Base-by-base conservation (phyloP, 2,329 filamentous ascomycete species). In the Plenodomus biglobosus region DNA sequence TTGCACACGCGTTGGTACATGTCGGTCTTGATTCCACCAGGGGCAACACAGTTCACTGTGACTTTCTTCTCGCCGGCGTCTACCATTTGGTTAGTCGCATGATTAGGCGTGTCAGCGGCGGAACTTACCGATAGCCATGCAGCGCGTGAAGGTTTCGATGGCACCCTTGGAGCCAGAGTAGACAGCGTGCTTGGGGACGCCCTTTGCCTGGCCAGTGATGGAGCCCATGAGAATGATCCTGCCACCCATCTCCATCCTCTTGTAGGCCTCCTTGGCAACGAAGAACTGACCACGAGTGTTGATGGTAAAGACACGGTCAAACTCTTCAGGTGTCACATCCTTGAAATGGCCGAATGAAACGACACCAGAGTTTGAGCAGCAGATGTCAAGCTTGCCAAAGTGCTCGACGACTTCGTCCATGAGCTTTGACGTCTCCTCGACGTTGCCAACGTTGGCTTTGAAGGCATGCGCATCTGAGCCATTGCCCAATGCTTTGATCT, bases 341-440 rank as follows among this genome's bases (percentile, higher is more conserved):
- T 78, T 78, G 59, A 80, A 68, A 68, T 80, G 77, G 50, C 77
- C 77, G 65, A 80, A 80, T 38, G 74, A 76, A 30, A 80, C 77
- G 45, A 80, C 79, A 56, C 79, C 85, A 38, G 81, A 83, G 78
- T 88, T 88, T 66, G 82, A 86, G 77, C 82, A 83, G 64, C 85
- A 85, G 59, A 88, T 85, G 73, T 88, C 78, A 64, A 88, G 78
- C 70, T 82, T 79, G 70, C 85, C 85, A 65, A 84, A 89, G 69
- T 81, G 76, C 59, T 75, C 74, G 54, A 84, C 76, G 44, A 84
- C 84, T 65, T 85, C 71, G 48, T 81, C 77, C 75, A 89, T 87
- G 59, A 89, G 75, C 50, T 73, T 71, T 45, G 80, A 77, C 57
- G 85, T 88, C 71, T 88, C 77, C 50, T 78, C 70, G 38, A 86